phyloP scores from a whole-genome alignment of 2,329 filamentous ascomycete species.

The Biscogniauxia marginata region DNA sequence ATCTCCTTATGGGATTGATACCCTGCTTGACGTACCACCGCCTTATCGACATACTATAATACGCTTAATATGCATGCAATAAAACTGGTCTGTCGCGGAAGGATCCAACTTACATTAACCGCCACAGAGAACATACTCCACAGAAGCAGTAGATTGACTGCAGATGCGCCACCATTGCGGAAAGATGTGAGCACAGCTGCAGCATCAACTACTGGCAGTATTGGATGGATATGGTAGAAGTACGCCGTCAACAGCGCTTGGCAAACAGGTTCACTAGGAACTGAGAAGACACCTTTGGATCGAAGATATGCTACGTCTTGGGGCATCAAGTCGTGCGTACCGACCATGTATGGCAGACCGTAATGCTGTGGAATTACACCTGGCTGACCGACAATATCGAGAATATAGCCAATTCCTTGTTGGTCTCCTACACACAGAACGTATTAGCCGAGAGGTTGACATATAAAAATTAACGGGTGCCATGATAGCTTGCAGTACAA shows the following conservation, averaged over 20 bases:
- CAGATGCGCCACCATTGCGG: constrained; percentile 24
- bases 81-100: not conserved
- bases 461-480: not conserved
- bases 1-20: constrained; percentile 16
- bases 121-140: constrained; percentile 41
- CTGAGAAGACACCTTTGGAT: constrained; percentile 34
- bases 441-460: not conserved
- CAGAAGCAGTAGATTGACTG: constrained; percentile 36
- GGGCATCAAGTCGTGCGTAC: constrained; percentile 21
- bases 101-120: constrained; percentile 27
- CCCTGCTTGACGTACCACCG: constrained; percentile 11
- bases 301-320: constrained; percentile 30
- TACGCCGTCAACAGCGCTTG: constrained; percentile 35
- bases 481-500: not conserved
- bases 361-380: constrained; percentile 26
- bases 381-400: constrained; percentile 22
- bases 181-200: constrained; percentile 29
- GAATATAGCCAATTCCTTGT: constrained; percentile 15
- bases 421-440: constrained; percentile 4
- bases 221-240: constrained; percentile 38
- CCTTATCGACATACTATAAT: constrained; percentile 10
- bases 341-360: constrained; percentile 20
- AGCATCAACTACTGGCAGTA: constrained; percentile 36
- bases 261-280: constrained; percentile 31
- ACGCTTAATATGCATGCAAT: not conserved